Conservation (phyloP, 148 eudicot genomes). For the Amaranthus hypochondriacus region DNA sequence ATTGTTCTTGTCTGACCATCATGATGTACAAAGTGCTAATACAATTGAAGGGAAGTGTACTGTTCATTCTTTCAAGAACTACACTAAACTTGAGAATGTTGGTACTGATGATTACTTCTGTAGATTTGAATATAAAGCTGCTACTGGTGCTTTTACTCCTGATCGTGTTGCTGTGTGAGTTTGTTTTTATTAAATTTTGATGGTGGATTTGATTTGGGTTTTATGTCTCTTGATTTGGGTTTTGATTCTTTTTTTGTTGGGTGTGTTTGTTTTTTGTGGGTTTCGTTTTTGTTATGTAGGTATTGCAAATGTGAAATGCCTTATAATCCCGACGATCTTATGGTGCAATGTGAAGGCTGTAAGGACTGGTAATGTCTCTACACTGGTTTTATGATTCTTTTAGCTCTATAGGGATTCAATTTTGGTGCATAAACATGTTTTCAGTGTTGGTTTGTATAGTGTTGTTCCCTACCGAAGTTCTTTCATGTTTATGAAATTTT, state of each 20-base stretch:
- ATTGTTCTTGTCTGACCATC: conserved; percentile 78
- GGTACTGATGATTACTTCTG: conserved; percentile 88
- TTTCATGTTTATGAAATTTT: background rate
- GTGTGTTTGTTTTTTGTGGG: conserved; percentile 16
- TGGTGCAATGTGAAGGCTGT: conserved; percentile 93
- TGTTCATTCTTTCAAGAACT: conserved; percentile 74
- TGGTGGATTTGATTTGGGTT: conserved; percentile 6
- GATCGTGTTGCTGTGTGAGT: conserved; percentile 86
- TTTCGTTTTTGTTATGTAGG: conserved; percentile 36
- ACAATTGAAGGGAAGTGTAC: conserved; percentile 85
- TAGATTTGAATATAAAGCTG: conserved; percentile 78
- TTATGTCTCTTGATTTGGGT: background rate
- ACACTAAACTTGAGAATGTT: conserved; percentile 81
- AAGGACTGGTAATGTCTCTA: conserved; percentile 60
- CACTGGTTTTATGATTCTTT: background rate
- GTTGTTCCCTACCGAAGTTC: background rate
- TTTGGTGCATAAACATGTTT: background rate
- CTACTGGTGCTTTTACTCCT: conserved; percentile 80
- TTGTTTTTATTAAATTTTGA: background rate
- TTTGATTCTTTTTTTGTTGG: conserved; percentile 13
- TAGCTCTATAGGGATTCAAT: background rate
- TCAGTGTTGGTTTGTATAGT: background rate
- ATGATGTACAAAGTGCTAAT: conserved; percentile 81
- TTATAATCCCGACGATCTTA: conserved; percentile 83
- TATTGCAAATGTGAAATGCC: conserved; percentile 97